Percentiles rank a stretch among this genome's conserved stretches.
Conservation (phyloP, 352 stramenopile genomes). For the Phytophthora crassamura region DNA sequence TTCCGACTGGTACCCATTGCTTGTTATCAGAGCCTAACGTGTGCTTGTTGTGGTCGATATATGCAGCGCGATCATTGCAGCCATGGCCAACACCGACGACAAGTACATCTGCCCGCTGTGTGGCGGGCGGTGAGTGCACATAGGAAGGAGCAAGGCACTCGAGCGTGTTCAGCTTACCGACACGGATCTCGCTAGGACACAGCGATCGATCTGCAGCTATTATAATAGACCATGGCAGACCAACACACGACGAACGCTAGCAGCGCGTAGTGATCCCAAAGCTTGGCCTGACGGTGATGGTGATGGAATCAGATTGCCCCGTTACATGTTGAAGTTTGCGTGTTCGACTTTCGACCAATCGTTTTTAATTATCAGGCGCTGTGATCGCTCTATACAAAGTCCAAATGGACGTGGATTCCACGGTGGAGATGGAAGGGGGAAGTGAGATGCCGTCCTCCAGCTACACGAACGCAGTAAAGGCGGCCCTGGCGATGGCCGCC, state of each 20-base stretch:
- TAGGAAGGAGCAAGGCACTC: conserved; percentile 2
- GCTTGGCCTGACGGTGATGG: no score
- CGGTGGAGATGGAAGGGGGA: no score
- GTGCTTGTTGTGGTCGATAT: conserved; percentile 12
- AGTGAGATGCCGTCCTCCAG: conserved; percentile 3
- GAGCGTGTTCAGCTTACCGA: background rate
- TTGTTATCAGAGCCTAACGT: conserved; percentile 15
- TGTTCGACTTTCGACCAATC: no score
- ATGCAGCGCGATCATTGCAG: conserved; percentile 53
- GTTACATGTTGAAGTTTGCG: no score
- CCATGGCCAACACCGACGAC: conserved; percentile 72
- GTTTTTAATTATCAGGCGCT: no score
- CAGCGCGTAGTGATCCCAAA: no score
- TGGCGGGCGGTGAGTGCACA: conserved; percentile 53
- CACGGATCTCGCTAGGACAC: background rate
- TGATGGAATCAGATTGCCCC: no score
- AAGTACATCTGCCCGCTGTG: conserved; percentile 90
- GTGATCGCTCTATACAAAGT: no score
- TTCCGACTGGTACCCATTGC: background rate
- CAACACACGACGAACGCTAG: no score
- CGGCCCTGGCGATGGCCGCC: conserved; percentile 40
- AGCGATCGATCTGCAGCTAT: conserved; percentile 22
- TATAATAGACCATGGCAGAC: conserved; percentile 22
- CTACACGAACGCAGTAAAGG: conserved; percentile 37
- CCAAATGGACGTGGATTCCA: no score